A percentile compares a stretch with the other conserved stretches of the same genome.
phyloP scores from a whole-genome alignment of 1,284 basidiomycete genomes.

The Malassezia japonica region DNA sequence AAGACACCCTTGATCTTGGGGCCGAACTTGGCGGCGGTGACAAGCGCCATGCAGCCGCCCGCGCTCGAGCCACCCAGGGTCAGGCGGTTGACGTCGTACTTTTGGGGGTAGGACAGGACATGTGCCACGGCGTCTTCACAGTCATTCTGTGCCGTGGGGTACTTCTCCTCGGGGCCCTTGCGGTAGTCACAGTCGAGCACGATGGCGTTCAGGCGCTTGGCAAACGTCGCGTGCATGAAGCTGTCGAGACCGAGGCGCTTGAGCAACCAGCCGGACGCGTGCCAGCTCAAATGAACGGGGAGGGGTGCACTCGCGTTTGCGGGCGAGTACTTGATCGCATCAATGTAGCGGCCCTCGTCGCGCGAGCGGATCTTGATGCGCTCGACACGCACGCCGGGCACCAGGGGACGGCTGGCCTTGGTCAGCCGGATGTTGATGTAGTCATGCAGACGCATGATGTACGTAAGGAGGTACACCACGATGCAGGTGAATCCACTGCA shows the following conservation, averaged over 20 bases:
- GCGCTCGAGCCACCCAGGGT: constrained; percentile 36
- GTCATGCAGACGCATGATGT: neutral
- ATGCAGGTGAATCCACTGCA: no score
- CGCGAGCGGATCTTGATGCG: constrained; percentile 13
- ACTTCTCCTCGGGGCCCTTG: constrained; percentile 35
- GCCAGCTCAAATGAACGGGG: constrained; percentile 24
- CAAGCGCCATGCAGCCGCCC: constrained; percentile 35
- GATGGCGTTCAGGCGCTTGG: constrained; percentile 13
- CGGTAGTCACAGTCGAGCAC: constrained; percentile 38
- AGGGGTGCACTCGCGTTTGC: constrained; percentile 12
- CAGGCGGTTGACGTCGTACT: constrained; percentile 22
- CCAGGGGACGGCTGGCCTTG: neutral
- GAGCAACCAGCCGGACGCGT: constrained; percentile 23
- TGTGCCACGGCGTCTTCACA: constrained; percentile 26
- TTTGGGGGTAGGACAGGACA: constrained; percentile 19
- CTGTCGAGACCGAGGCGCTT: constrained; percentile 13
- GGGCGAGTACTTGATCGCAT: constrained; percentile 7
- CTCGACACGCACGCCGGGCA: constrained; percentile 6
- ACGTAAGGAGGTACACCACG: neutral
- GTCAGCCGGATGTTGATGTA: neutral
- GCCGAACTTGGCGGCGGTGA: constrained; percentile 20
- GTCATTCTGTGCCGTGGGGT: constrained; percentile 32
- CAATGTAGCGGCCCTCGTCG: constrained; percentile 9
- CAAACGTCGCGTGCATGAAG: neutral
- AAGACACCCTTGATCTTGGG: constrained; percentile 25